Evolutionary conservation across 2,329 filamentous ascomycete species (phyloP).

Genomic region (Neofusicoccum parvum): DNA sequence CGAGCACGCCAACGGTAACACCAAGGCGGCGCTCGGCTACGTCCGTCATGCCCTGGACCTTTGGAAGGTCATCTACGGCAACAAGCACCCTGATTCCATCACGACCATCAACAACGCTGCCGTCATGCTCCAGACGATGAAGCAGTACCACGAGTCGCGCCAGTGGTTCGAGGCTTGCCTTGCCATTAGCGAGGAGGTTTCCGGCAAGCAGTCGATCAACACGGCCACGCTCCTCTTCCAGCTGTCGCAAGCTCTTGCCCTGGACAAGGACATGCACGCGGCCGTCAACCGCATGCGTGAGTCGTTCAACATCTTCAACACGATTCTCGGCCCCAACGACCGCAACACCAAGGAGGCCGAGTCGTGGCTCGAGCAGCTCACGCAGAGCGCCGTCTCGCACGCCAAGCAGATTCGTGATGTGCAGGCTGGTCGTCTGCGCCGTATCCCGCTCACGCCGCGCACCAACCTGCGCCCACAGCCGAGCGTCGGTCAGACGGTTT

Average conservation of each 20-base stretch:
- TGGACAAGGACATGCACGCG: conserved; percentile 93
- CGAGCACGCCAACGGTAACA: conserved; percentile 89
- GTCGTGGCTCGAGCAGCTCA: conserved; percentile 93
- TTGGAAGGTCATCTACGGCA: conserved; percentile 96
- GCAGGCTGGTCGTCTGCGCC: conserved; percentile 70
- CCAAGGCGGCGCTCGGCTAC: conserved; percentile 81
- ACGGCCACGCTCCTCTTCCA: conserved; percentile 96
- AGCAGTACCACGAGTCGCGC: conserved; percentile 91
- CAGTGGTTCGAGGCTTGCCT: conserved; percentile 96
- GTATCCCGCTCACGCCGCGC: conserved; percentile 68
- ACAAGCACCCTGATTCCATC: conserved; percentile 93
- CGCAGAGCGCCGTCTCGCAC: conserved; percentile 90
- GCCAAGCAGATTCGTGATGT: conserved; percentile 91
- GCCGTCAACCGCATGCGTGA: conserved; percentile 94
- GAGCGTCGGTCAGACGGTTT: conserved; percentile 61
- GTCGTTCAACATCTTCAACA: conserved; percentile 92
- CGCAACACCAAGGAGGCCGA: conserved; percentile 98
- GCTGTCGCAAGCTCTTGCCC: conserved; percentile 87
- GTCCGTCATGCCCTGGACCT: conserved; percentile 90
- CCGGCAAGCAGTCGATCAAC: conserved; percentile 87
- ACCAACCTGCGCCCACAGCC: conserved; percentile 63
- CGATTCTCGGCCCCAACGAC: conserved; percentile 82
- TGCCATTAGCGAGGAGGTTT: conserved; percentile 83
- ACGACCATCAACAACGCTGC: conserved; percentile 98
- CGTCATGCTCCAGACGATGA: conserved; percentile 95